Percentiles rank a stretch among this genome's conserved stretches.
These are phyloP conservation scores for Penicillium flavigenum DNA, from an alignment of 495 filamentous ascomycete genomes.

Conservation along the genomic window DNA sequence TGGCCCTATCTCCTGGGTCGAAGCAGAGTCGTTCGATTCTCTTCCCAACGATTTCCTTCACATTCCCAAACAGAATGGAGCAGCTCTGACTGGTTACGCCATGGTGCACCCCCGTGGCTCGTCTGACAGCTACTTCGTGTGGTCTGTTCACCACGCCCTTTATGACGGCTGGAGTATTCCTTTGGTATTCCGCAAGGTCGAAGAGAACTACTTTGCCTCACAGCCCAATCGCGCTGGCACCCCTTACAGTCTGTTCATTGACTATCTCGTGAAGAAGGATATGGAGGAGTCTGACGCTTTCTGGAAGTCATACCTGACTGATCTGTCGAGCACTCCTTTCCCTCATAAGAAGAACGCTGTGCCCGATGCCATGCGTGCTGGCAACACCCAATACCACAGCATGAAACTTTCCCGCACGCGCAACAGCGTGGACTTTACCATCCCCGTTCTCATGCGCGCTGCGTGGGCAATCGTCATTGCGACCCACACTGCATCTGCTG, in stretches of 20 bases:
- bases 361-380: constrained; percentile 28
- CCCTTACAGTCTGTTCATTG: constrained; percentile 45
- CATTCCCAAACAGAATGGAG: constrained; percentile 53
- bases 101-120: constrained; percentile 39
- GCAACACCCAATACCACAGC: constrained; percentile 33
- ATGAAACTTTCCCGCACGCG: constrained; percentile 24
- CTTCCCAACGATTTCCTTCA: constrained; percentile 45
- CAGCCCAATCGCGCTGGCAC: constrained; percentile 16
- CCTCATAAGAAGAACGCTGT: constrained; percentile 32
- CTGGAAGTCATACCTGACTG: constrained; percentile 43
- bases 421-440: constrained; percentile 38
- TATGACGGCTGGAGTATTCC: constrained; percentile 71
- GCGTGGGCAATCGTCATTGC: constrained; percentile 55
- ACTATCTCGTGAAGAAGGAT: constrained; percentile 38
- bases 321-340: constrained; percentile 30
- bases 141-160: constrained; percentile 67
- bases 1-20: constrained; percentile 48
- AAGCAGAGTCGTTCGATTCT: constrained; percentile 42
- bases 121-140: constrained; percentile 50
- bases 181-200: constrained; percentile 56
- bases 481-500: constrained; percentile 42
- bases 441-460: constrained; percentile 51
- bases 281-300: constrained; percentile 40
- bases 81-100: constrained; percentile 54
- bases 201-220: constrained; percentile 40